phyloP scores from a whole-genome alignment of 2,329 filamentous ascomycete genomes.

The Aspergillus sp. region DNA sequence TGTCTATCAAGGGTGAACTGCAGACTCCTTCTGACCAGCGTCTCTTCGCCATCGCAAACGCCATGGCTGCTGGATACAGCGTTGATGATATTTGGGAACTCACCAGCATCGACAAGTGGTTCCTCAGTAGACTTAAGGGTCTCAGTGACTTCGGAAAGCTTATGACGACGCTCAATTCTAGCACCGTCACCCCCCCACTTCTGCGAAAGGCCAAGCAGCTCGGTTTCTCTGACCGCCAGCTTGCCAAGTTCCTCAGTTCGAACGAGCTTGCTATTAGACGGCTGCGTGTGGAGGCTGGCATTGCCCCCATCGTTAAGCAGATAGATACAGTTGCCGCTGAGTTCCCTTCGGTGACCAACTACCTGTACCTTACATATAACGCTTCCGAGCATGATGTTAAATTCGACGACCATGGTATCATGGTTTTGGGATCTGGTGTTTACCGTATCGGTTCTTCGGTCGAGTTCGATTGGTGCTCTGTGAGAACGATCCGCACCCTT shows the following conservation, averaged over 20 bases:
- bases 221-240: slow-evolving; percentile 89
- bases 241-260: slow-evolving; percentile 91
- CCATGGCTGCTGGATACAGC: slow-evolving; percentile 89
- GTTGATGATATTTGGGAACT: slow-evolving; percentile 98
- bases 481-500: slow-evolving; percentile 87
- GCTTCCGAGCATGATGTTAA: slow-evolving; percentile 78
- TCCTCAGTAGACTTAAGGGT: slow-evolving; percentile 86
- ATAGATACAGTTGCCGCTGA: slow-evolving; percentile 98
- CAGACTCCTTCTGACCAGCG: slow-evolving; percentile 97
- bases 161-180: slow-evolving; percentile 70
- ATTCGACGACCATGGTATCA: slow-evolving; percentile 88
- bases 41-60: slow-evolving; percentile 95
- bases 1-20: slow-evolving; percentile 93
- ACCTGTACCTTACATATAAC: slow-evolving; percentile 95
- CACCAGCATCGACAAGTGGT: slow-evolving; percentile 99
- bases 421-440: slow-evolving; percentile 94
- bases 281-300: slow-evolving; percentile 78
- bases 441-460: slow-evolving; percentile 97
- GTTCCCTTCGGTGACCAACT: slow-evolving; percentile 93
- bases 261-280: slow-evolving; percentile 89
- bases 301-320: slow-evolving; percentile 91
- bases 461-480: slow-evolving; percentile 99
- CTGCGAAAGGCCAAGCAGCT: slow-evolving; percentile 86
- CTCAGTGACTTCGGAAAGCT: slow-evolving; percentile 84
- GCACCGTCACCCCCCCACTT: slow-evolving; percentile 62